A percentile compares a stretch with the other conserved stretches of the same genome.
Evolutionary conservation across 2,329 filamentous ascomycete species (phyloP).

Genomic region (Aphanoascus verrucosus): DNA sequence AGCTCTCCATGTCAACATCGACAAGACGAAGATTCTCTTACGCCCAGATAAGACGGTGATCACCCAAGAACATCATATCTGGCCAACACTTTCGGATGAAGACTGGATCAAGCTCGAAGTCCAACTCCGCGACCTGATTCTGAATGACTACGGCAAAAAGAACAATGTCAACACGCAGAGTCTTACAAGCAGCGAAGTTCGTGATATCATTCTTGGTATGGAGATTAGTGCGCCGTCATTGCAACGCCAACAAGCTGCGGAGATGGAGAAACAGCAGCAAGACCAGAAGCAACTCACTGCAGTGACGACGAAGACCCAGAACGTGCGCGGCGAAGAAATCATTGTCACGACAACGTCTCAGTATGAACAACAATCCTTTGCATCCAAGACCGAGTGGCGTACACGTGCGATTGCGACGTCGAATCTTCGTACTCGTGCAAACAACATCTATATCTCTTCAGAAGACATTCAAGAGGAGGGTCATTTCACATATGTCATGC

Average conservation of each 20-base stretch:
- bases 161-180: slow-evolving; percentile 99
- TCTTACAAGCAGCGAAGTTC: slow-evolving; percentile 90
- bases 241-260: slow-evolving; percentile 94
- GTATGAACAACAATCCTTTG: slow-evolving; percentile 95
- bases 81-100: slow-evolving; percentile 86
- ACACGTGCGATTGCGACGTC: slow-evolving; percentile 93
- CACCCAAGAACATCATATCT: slow-evolving; percentile 97
- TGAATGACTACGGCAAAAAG: slow-evolving; percentile 99
- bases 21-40: slow-evolving; percentile 93
- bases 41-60: slow-evolving; percentile 97
- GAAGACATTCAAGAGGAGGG: slow-evolving; percentile 86
- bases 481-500: slow-evolving; percentile 91
- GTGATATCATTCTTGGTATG: slow-evolving; percentile 98
- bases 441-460: slow-evolving; percentile 98
- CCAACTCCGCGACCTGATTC: slow-evolving; percentile 82
- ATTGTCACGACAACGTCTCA: slow-evolving; percentile 97
- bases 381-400: slow-evolving; percentile 97
- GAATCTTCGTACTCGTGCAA: slow-evolving; percentile 82
- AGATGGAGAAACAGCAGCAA: slow-evolving; percentile 97
- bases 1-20: slow-evolving; percentile 91
- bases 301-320: slow-evolving; percentile 96
- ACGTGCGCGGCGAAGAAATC: slow-evolving; percentile 92
- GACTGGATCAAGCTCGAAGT: slow-evolving; percentile 99
- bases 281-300: slow-evolving; percentile 94
- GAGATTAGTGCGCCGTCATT: slow-evolving; percentile 96